A percentile compares a stretch with the other conserved stretches of the same genome.
These are phyloP conservation scores for Theileria orientalis DNA, from an alignment of 169 alveolate genomes.

Conservation along the genomic window DNA sequence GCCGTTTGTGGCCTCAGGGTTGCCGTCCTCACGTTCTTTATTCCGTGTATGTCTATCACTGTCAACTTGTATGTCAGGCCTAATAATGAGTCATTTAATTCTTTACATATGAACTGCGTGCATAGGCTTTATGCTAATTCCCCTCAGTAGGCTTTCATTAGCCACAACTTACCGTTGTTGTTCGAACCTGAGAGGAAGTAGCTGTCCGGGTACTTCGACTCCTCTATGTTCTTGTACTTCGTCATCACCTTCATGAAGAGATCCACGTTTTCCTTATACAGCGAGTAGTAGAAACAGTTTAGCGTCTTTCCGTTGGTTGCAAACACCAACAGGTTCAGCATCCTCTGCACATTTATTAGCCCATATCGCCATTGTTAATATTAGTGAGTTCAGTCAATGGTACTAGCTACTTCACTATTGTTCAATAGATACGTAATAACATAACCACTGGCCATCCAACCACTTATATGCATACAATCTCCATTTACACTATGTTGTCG, in stretches of 20 bases:
- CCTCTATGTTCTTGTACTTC: conserved; percentile 22
- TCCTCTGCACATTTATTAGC: not conserved
- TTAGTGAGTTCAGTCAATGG: too few relatives aligned
- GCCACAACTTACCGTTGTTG: conserved; percentile 39
- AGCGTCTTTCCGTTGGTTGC: not conserved
- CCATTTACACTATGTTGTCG: too few relatives aligned
- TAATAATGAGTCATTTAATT: too few relatives aligned
- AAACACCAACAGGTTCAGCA: conserved; percentile 16
- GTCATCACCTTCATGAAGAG: conserved; percentile 62
- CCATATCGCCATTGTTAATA: too few relatives aligned
- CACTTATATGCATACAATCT: too few relatives aligned
- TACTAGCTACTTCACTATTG: too few relatives aligned
- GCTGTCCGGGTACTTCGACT: conserved; percentile 27
- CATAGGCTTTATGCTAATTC: not conserved
- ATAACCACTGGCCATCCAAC: too few relatives aligned
- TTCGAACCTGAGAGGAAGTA: conserved; percentile 42
- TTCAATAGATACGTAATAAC: too few relatives aligned
- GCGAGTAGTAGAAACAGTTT: conserved; percentile 17
- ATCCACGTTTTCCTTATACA: conserved; percentile 31
- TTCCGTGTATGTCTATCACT: conserved; percentile 74
- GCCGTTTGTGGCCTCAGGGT: conserved; percentile 59
- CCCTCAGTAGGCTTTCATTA: too few relatives aligned
- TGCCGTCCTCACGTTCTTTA: conserved; percentile 62
- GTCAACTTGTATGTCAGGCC: conserved; percentile 77
- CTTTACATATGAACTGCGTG: not conserved